A percentile compares a stretch with the other conserved stretches of the same genome.
Conservation (phyloP, 2,329 filamentous ascomycete genomes). For the Venturia oleaginea region DNA sequence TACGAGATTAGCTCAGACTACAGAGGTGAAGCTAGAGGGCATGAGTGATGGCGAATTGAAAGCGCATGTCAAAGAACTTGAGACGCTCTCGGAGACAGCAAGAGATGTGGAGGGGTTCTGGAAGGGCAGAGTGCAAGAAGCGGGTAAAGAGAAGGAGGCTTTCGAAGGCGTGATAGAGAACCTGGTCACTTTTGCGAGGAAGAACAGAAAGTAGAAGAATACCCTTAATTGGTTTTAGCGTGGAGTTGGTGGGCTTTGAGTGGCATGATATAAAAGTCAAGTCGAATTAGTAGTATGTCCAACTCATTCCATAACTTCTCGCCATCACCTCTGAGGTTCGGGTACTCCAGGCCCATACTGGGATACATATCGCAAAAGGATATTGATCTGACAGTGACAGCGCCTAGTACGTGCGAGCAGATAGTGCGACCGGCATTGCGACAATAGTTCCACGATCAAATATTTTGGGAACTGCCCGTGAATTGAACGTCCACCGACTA, state of each 20-base stretch:
- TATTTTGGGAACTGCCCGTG: too few relatives aligned
- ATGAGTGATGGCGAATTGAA: slow-evolving; percentile 70
- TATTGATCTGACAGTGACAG: too few relatives aligned
- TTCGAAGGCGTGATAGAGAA: slow-evolving; percentile 98
- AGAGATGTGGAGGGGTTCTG: slow-evolving; percentile 79
- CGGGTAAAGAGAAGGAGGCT: slow-evolving; percentile 81
- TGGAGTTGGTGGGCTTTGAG: not conserved
- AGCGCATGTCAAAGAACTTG: slow-evolving; percentile 48
- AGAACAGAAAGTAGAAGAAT: slow-evolving; percentile 59
- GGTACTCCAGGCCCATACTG: not conserved
- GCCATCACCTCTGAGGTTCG: not conserved
- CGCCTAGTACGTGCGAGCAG: too few relatives aligned
- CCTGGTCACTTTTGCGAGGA: slow-evolving; percentile 80
- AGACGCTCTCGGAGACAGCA: slow-evolving; percentile 55
- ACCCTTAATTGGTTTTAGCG: not conserved
- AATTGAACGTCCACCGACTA: too few relatives aligned
- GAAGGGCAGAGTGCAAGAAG: slow-evolving; percentile 76
- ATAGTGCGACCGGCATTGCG: too few relatives aligned
- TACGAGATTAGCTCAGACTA: slow-evolving; percentile 70
- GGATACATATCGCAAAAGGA: too few relatives aligned
- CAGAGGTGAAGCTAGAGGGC: slow-evolving; percentile 69
- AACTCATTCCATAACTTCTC: not conserved
- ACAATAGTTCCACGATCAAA: too few relatives aligned
- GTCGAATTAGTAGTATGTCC: not conserved
- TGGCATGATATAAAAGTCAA: not conserved